Base-by-base conservation (phyloP, 129 eudicot genomes). In the Pseudognaphalium luteoalbum region DNA sequence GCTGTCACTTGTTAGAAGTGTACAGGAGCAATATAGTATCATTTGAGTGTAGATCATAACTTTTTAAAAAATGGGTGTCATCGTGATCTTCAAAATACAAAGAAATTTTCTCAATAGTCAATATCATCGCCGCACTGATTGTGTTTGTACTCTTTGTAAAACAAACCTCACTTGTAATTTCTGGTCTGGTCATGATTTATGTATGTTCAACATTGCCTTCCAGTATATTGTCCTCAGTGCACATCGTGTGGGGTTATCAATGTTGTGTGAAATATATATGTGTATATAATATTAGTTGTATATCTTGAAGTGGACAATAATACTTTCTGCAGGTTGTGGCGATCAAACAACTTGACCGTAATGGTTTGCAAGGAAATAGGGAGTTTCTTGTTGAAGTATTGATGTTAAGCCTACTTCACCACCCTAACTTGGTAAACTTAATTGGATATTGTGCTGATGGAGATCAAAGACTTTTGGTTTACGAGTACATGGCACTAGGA, bases 361-460 rank as follows among this genome's bases (percentile, higher is more conserved):
- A 92, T 66, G 98, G 98, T 57, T 83, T 90, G 81, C 98, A 87
- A 87, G 97, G 97, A 63, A 92, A 92, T 66, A 83, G 96, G 70
- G 97, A 92, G 80, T 92, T 92, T 68, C 93, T 92, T 75, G 98
- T 92, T 51, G 98, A 92, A 85, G 98, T 92, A 34, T 80, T 92
- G 71, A 92, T 88, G 96, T 76, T 92, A 80, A 92, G 98, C 82
- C 77, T 92, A 21, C 96, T 90, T 81, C 96, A 92, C 66, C 94
- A 92, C 81, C 90, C 91, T 34, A 86, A 89, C 71, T 83, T 92
- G 79, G 97, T 92, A 19, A 92, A 92, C 65, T 81, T 92, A 78
- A 92, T 89, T 37, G 97, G 97, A 70, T 92, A 92, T 69, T 92
- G 97, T 85, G 97, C 96, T 60, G 97, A 92, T 67, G 97, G 97